phyloP scores from a whole-genome alignment of 1,284 basidiomycete genomes.

The Cryptococcus amylolentus region DNA sequence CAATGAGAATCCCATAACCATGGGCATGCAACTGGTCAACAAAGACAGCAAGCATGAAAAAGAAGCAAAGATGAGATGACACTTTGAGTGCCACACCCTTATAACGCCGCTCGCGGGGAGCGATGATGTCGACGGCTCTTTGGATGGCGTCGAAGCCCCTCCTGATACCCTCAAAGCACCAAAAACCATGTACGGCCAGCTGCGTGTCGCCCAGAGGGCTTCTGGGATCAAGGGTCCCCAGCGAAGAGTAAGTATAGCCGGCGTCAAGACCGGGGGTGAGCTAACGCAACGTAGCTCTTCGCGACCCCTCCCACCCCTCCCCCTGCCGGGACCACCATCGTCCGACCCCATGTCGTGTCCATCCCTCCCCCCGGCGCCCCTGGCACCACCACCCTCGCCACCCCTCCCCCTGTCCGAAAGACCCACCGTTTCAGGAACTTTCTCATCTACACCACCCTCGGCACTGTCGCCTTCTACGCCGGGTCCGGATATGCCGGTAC shows the following conservation, averaged over 20 bases:
- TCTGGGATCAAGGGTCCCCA: conserved; percentile 18
- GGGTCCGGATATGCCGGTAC: conserved; percentile 50
- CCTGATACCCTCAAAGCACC: background rate
- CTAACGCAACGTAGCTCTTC: conserved; percentile 19
- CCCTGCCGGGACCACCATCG: conserved; percentile 19
- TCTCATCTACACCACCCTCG: conserved; percentile 48
- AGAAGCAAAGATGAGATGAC: background rate
- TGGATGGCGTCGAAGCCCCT: background rate
- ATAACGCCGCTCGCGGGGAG: background rate
- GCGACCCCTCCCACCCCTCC: conserved; percentile 25
- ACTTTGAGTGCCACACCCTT: background rate
- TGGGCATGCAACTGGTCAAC: too few species aligned
- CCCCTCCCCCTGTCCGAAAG: conserved; percentile 23
- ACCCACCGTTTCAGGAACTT: conserved; percentile 42
- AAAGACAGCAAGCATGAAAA: too few species aligned
- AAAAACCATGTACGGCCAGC: conserved; percentile 32
- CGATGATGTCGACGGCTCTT: background rate
- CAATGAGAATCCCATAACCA: too few species aligned
- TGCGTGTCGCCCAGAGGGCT: conserved; percentile 26
- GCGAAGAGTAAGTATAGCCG: conserved; percentile 29
- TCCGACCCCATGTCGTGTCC: conserved; percentile 23
- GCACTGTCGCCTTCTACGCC: conserved; percentile 51
- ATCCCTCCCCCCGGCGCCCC: conserved; percentile 15
- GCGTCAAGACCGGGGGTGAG: background rate
- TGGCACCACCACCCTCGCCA: conserved; percentile 24